phyloP scores from a whole-genome alignment of 495 filamentous ascomycete genomes.

The Penicillium silybi region DNA sequence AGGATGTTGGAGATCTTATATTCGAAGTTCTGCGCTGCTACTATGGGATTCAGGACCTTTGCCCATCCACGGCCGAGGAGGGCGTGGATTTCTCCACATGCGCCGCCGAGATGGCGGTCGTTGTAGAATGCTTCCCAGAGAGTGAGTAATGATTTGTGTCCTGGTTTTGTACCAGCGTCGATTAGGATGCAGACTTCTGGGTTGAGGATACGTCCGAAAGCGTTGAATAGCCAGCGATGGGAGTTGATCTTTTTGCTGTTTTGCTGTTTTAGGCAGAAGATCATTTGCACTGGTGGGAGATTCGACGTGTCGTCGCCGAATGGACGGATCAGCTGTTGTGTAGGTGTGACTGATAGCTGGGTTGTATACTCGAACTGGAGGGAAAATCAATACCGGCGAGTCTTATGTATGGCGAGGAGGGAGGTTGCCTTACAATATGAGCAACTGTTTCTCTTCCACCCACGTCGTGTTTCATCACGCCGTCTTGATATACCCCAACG shows the following conservation, averaged over 20 bases:
- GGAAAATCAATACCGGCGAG: neutral
- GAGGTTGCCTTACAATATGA: constrained; percentile 60
- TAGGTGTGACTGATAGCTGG: constrained; percentile 89
- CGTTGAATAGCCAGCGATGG: constrained; percentile 95
- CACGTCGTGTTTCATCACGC: constrained; percentile 94
- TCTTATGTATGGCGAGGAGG: neutral
- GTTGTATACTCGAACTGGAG: constrained; percentile 93
- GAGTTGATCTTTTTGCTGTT: constrained; percentile 99
- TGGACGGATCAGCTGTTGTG: constrained; percentile 89
- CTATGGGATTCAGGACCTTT: constrained; percentile 85
- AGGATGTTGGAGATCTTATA: constrained; percentile 98
- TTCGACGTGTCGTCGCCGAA: constrained; percentile 73
- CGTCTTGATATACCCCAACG: constrained; percentile 91
- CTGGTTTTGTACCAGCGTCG: constrained; percentile 94
- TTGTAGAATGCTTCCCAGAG: constrained; percentile 98
- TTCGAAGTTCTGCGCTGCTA: constrained; percentile 95
- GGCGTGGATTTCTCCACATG: constrained; percentile 96
- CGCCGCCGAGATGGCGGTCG: constrained; percentile 93
- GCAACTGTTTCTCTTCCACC: constrained; percentile 92
- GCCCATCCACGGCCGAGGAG: constrained; percentile 86
- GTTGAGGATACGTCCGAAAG: constrained; percentile 90
- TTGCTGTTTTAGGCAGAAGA: constrained; percentile 96
- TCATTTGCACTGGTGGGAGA: constrained; percentile 92
- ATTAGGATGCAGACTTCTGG: constrained; percentile 93
- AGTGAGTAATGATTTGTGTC: constrained; percentile 78